These are phyloP conservation scores for Setaria viridis DNA, from an alignment of 202 grass and related monocot genomes.

Conservation along the genomic window DNA sequence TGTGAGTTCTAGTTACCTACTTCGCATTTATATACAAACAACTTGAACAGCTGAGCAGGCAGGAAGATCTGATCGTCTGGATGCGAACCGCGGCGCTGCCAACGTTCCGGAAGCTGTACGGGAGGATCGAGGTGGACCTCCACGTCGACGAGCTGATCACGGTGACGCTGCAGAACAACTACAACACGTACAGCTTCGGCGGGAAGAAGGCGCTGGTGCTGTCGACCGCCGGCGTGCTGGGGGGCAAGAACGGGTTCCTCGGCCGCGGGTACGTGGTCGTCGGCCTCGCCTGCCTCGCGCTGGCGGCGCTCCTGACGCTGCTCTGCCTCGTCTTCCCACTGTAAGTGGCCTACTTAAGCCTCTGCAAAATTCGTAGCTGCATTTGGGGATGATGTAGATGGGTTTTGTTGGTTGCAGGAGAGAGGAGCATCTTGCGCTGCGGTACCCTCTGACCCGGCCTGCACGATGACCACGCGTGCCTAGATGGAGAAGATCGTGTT, in stretches of 20 bases:
- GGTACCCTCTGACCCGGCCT: neutral
- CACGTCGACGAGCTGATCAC: constrained; percentile 46
- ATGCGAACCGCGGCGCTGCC: constrained; percentile 76
- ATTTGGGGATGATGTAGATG: neutral
- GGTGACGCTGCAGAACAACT: constrained; percentile 64
- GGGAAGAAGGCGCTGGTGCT: constrained; percentile 70
- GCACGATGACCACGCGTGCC: neutral
- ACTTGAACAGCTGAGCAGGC: constrained; percentile 59
- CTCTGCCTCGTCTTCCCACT: constrained; percentile 57
- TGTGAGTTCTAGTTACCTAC: no score
- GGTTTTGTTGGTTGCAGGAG: constrained; percentile 38
- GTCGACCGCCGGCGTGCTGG: constrained; percentile 63
- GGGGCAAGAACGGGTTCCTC: constrained; percentile 67
- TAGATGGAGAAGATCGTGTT: neutral
- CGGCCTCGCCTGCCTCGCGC: constrained; percentile 60
- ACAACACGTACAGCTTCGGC: constrained; percentile 72
- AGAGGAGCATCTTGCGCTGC: constrained; percentile 36
- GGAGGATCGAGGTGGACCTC: constrained; percentile 61
- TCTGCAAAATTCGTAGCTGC: neutral
- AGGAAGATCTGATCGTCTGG: constrained; percentile 83
- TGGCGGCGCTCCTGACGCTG: constrained; percentile 55
- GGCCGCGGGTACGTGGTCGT: constrained; percentile 55
- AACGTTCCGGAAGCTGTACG: constrained; percentile 77
- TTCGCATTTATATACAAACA: neutral
- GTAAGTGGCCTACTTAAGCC: constrained; percentile 34